A percentile compares a stretch with the other conserved stretches of the same genome.
These are phyloP conservation scores for Sparassis latifolia DNA, from an alignment of 1,284 basidiomycete species.

Conservation along the genomic window DNA sequence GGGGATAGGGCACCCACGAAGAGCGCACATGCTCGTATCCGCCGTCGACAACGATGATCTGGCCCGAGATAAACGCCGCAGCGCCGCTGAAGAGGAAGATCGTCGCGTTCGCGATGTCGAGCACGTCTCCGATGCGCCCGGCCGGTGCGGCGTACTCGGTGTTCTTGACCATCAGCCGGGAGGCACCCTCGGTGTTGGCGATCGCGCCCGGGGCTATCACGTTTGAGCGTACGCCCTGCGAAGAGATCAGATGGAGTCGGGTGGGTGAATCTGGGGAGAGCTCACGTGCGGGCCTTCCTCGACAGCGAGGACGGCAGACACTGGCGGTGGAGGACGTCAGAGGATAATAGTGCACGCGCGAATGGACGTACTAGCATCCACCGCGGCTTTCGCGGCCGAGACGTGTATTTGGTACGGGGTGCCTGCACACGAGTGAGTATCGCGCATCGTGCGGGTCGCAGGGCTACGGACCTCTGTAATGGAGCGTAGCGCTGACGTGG, in stretches of 20 bases:
- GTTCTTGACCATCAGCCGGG: slow-evolving; percentile 53
- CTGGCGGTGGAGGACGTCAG: slow-evolving; percentile 9
- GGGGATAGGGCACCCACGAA: slow-evolving; percentile 56
- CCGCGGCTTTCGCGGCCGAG: slow-evolving; percentile 90
- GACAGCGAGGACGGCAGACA: slow-evolving; percentile 70
- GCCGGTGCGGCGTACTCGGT: slow-evolving; percentile 36
- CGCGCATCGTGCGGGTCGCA: background rate
- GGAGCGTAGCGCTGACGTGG: slow-evolving; percentile 88
- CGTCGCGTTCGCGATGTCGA: slow-evolving; percentile 77
- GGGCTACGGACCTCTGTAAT: slow-evolving; percentile 63
- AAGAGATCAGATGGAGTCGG: background rate
- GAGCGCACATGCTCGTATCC: slow-evolving; percentile 50
- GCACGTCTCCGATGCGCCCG: slow-evolving; percentile 59
- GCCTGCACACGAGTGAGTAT: slow-evolving; percentile 31
- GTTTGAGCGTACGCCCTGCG: slow-evolving; percentile 82
- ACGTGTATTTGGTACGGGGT: slow-evolving; percentile 92
- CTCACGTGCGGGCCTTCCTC: slow-evolving; percentile 81
- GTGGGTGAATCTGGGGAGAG: background rate
- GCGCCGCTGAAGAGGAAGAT: slow-evolving; percentile 90
- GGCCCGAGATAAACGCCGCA: slow-evolving; percentile 77
- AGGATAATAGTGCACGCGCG: background rate
- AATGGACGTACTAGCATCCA: slow-evolving; percentile 61
- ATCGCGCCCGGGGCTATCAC: slow-evolving; percentile 90
- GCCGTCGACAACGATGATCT: slow-evolving; percentile 65
- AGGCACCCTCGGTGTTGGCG: slow-evolving; percentile 78